Base-by-base conservation (phyloP, 2,329 filamentous ascomycete genomes). In the Ascochyta koolunga region DNA sequence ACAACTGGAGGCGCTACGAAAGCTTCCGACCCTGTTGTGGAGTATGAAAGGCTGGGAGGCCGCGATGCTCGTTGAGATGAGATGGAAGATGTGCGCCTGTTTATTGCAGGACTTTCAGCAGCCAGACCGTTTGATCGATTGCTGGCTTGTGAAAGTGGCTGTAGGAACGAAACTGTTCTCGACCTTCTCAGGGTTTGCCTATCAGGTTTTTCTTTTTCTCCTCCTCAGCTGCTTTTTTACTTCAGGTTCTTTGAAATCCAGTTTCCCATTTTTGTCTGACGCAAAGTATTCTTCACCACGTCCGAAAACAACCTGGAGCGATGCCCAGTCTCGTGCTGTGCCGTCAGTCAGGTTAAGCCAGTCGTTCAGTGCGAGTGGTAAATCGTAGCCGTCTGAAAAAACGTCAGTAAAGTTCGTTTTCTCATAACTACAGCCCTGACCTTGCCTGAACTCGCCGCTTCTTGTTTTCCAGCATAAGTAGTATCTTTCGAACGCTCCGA, bases 201-300 rank as follows among this genome's bases (percentile, higher is more conserved):
- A 2, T 69, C 68, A 6, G 18, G 5, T 8, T 45, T 51, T 8
- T 60, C 52, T n/a, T 60, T 58, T 22, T 64, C 15, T 58, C 50
- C 2, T 66, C 64, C 15, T 61, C 56, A 5, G 40, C 42, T 8
- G 42, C 39, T 31, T 60, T 65, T 43, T 66, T 70, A 13, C 54
- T 25, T 70, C 67, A 2, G 69, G 61, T 39, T 72, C 68, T 48
- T 73, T 73, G 47, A 66, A 67, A 35, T 75, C 73, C 2, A 77
- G 55, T 29, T 75, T 76, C 10, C 71, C 72, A 19, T 73, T 57
- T 44, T 69, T 68, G 51, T 77, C 74, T 4, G 73, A 75, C 1
- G 74, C 74, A 44, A 76, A 77, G 51, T 73, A 77, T 44, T 75
- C 73, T 31, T 76, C 68, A 7, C 72, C 71, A 10, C 72, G 70